Conservation (phyloP, 352 stramenopile species). For the Hyphochytrium catenoides region DNA sequence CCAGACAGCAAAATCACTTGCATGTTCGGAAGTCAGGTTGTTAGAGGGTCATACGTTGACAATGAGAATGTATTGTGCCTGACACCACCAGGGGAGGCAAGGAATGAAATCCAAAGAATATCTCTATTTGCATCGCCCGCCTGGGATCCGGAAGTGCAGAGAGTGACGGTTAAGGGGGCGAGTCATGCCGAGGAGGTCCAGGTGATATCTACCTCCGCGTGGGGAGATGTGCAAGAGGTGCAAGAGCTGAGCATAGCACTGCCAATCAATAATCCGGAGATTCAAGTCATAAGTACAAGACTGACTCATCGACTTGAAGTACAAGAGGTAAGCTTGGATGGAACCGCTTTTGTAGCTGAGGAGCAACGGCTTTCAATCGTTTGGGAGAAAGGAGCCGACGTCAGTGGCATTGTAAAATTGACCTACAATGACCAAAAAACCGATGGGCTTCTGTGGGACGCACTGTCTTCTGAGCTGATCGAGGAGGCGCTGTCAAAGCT, state of each 20-base stretch:
- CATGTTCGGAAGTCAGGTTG: too few relatives aligned
- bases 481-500: too few relatives aligned
- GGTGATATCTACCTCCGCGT: constrained; percentile 19
- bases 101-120: constrained; percentile 8
- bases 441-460: too few relatives aligned
- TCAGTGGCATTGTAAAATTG: not conserved
- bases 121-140: constrained; percentile 10
- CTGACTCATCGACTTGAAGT: constrained; percentile 11
- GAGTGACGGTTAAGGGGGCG: constrained; percentile 5
- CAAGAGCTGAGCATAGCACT: constrained; percentile 11
- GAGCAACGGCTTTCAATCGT: constrained; percentile 11
- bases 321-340: constrained; percentile 8
- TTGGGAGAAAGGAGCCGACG: constrained; percentile 6
- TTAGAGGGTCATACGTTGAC: too few relatives aligned
- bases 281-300: constrained; percentile 9
- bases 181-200: constrained; percentile 16
- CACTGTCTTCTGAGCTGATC: too few relatives aligned
- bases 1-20: too few relatives aligned
- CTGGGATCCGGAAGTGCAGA: not conserved
- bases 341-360: constrained; percentile 8
- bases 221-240: constrained; percentile 12
- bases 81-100: constrained; percentile 4
- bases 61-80: too few relatives aligned
- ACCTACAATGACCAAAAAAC: too few relatives aligned
- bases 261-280: constrained; percentile 5